Percentiles rank a stretch among this genome's conserved stretches.
Conservation (phyloP, 495 filamentous ascomycete species). For the Baudoinia panamericana region DNA sequence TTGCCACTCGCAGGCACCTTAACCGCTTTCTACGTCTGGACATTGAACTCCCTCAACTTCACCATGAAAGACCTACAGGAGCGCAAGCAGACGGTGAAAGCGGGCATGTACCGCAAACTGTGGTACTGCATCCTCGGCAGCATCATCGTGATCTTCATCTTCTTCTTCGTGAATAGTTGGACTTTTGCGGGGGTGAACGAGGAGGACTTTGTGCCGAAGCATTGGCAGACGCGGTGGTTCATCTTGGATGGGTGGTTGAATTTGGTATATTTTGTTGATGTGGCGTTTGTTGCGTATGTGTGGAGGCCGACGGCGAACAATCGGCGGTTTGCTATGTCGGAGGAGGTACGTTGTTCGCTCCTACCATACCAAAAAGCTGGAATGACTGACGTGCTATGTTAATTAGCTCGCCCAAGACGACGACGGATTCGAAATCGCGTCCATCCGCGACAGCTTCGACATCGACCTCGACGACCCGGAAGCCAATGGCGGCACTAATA, state of each 20-base stretch:
- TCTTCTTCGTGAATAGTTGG: conserved; percentile 93
- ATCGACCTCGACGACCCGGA: conserved; percentile 35
- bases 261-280: conserved; percentile 85
- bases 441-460: conserved; percentile 74
- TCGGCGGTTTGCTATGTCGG: conserved; percentile 94
- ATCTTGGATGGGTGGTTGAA: conserved; percentile 96
- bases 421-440: conserved; percentile 93
- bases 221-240: conserved; percentile 97
- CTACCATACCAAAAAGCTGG: conserved; percentile 21
- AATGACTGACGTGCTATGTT: not conserved
- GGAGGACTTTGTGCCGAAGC: conserved; percentile 80
- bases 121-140: conserved; percentile 94
- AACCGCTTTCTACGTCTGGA: conserved; percentile 98
- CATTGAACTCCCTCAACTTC: conserved; percentile 80
- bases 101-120: conserved; percentile 92
- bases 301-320: conserved; percentile 97
- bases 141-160: conserved; percentile 90
- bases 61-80: conserved; percentile 93
- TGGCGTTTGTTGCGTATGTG: conserved; percentile 85
- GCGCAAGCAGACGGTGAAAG: conserved; percentile 86
- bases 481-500: conserved; percentile 1
- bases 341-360: conserved; percentile 49
- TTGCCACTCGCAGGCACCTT: conserved; percentile 82
- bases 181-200: conserved; percentile 71
- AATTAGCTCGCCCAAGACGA: conserved; percentile 84